Percentiles rank a stretch among this genome's conserved stretches.
phyloP scores from a whole-genome alignment of 2,329 filamentous ascomycete species.

The Nigrospora oryzae region DNA sequence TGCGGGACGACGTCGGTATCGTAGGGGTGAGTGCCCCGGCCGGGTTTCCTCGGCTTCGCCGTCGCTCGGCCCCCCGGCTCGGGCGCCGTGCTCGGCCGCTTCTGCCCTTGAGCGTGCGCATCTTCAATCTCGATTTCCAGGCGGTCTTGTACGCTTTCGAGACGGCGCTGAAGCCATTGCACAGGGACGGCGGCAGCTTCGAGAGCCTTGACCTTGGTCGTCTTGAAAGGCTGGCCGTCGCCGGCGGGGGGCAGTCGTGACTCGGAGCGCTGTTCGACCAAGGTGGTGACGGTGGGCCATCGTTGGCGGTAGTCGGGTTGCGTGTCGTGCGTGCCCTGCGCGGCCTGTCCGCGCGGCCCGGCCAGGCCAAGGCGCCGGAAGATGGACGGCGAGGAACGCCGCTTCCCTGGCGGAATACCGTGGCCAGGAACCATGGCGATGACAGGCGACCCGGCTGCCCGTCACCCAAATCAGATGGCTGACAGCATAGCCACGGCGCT shows the following conservation, averaged over 20 bases:
- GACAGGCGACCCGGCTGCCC: too few relatives aligned
- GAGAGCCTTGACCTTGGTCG: slow-evolving; percentile 9
- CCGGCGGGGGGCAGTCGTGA: not conserved
- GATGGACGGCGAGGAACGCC: too few relatives aligned
- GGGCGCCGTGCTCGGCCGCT: slow-evolving; percentile 2
- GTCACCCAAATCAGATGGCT: too few relatives aligned
- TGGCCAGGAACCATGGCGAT: too few relatives aligned
- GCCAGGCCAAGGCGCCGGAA: too few relatives aligned
- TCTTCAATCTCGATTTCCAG: slow-evolving; percentile 11
- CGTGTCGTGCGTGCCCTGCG: not conserved
- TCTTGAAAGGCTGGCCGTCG: not conserved
- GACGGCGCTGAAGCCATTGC: slow-evolving; percentile 12
- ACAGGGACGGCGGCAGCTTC: slow-evolving; percentile 10
- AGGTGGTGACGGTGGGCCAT: slow-evolving; percentile 5
- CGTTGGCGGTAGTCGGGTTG: slow-evolving; percentile 2
- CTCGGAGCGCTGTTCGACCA: slow-evolving; percentile 3
- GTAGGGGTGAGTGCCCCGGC: slow-evolving; percentile 21
- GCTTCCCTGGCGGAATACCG: too few relatives aligned
- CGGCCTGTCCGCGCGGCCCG: too few relatives aligned
- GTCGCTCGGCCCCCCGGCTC: slow-evolving; percentile 8
- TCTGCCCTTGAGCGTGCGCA: slow-evolving; percentile 9
- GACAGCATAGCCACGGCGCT: too few relatives aligned
- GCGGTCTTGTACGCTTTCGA: slow-evolving; percentile 13
- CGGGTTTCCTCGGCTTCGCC: slow-evolving; percentile 9
- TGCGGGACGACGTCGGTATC: slow-evolving; percentile 13